phyloP scores from a whole-genome alignment of 176 grass and related monocot genomes.

The Oryza meyeriana region DNA sequence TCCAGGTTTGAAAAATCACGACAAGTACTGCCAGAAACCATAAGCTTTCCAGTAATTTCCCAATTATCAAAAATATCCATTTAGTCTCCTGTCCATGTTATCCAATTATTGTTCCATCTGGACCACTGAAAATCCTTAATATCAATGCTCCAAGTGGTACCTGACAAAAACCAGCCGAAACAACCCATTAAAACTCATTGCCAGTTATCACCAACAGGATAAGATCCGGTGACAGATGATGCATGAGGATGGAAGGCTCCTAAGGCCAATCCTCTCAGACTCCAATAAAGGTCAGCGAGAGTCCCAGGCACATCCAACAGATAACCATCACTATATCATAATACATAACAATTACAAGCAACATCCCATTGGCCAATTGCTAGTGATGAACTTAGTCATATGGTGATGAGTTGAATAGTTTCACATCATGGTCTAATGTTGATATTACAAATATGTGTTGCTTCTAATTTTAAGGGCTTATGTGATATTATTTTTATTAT shows the following conservation, averaged over 20 bases:
- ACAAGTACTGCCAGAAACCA: neutral
- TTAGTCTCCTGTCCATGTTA: too few species aligned
- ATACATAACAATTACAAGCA: too few species aligned
- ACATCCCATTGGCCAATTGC: too few species aligned
- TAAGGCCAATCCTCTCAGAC: neutral
- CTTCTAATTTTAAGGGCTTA: too few species aligned
- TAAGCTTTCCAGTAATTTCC: neutral
- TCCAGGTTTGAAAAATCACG: too few species aligned
- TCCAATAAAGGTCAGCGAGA: neutral
- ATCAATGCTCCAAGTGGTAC: neutral
- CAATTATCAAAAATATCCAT: too few species aligned
- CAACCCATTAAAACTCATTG: neutral
- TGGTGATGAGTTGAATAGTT: too few species aligned
- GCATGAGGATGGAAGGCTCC: neutral
- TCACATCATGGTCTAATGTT: too few species aligned
- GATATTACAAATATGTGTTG: too few species aligned
- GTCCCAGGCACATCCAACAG: neutral
- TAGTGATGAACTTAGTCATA: too few species aligned
- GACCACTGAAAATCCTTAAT: neutral
- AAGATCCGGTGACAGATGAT: neutral
- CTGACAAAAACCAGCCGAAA: neutral
- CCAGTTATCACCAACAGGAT: neutral
- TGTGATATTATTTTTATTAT: too few species aligned
- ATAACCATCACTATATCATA: neutral
- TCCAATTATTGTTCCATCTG: neutral